phyloP scores from a whole-genome alignment of 2,329 filamentous ascomycete genomes.

The Aspergillus fructus region DNA sequence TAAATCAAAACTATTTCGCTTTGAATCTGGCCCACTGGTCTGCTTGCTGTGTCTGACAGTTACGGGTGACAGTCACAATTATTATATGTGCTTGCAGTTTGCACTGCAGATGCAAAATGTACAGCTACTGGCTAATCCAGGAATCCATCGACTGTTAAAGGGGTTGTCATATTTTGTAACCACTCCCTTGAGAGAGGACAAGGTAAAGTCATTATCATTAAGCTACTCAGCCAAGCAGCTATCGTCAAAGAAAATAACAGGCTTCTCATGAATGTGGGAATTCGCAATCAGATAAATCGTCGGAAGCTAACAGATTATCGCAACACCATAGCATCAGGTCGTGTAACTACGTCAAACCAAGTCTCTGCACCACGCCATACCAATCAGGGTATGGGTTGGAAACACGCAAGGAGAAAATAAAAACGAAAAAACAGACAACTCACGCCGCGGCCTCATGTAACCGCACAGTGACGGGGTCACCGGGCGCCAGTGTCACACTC shows the following conservation, averaged over 20 bases:
- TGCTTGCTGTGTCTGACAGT: not conserved
- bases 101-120: not conserved
- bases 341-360: not conserved
- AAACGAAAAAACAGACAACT: not conserved
- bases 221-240: not conserved
- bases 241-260: not conserved
- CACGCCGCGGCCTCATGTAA: constrained; percentile 25
- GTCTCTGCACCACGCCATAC: not conserved
- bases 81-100: not conserved
- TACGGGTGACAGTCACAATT: not conserved
- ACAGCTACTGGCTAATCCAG: not conserved
- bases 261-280: not conserved
- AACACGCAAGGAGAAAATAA: no score
- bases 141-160: not conserved
- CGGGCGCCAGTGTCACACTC: constrained; percentile 28
- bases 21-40: not conserved
- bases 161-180: not conserved
- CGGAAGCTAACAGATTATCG: not conserved
- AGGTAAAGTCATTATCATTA: not conserved
- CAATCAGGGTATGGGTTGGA: not conserved
- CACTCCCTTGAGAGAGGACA: not conserved
- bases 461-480: constrained; percentile 31
- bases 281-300: not conserved
- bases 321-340: not conserved
- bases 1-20: not conserved